These are phyloP conservation scores for Artomyces pyxidatus DNA, from an alignment of 768 basidiomycete genomes.

Conservation along the genomic window DNA sequence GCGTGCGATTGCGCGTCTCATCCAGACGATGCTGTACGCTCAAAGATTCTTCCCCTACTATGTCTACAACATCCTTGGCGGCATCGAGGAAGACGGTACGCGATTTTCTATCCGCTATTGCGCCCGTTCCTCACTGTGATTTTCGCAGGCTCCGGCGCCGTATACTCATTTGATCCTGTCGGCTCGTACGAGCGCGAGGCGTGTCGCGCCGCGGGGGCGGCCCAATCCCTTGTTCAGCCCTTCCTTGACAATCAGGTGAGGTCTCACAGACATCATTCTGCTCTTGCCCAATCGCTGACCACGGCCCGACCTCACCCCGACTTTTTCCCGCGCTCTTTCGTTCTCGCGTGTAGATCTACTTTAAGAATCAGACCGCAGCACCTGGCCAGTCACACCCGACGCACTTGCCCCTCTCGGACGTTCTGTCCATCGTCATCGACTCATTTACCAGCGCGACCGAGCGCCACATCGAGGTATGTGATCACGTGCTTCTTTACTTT, in stretches of 20 bases:
- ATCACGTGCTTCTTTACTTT: too few relatives aligned
- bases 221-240: slow-evolving; percentile 90
- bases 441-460: slow-evolving; percentile 97
- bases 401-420: slow-evolving; percentile 73
- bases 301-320: slow-evolving; percentile 40
- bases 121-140: slow-evolving; percentile 7
- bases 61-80: slow-evolving; percentile 92
- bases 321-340: slow-evolving; percentile 29
- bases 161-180: slow-evolving; percentile 99
- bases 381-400: slow-evolving; percentile 66
- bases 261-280: background rate
- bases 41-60: slow-evolving; percentile 98
- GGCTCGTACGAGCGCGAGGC: slow-evolving; percentile 97
- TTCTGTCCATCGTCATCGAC: slow-evolving; percentile 85
- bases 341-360: slow-evolving; percentile 69
- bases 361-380: slow-evolving; percentile 85
- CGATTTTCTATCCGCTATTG: slow-evolving; percentile 15
- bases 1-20: slow-evolving; percentile 91
- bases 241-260: slow-evolving; percentile 97
- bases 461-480: slow-evolving; percentile 89
- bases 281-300: slow-evolving; percentile 1
- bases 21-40: slow-evolving; percentile 96
- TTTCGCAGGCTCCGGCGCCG: slow-evolving; percentile 77
- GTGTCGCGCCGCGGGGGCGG: slow-evolving; percentile 93
- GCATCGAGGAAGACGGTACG: slow-evolving; percentile 93